A percentile compares a stretch with the other conserved stretches of the same genome.
Evolutionary conservation across 1,284 basidiomycete species (phyloP).

Genomic region (Ceratobasidium sp.): DNA sequence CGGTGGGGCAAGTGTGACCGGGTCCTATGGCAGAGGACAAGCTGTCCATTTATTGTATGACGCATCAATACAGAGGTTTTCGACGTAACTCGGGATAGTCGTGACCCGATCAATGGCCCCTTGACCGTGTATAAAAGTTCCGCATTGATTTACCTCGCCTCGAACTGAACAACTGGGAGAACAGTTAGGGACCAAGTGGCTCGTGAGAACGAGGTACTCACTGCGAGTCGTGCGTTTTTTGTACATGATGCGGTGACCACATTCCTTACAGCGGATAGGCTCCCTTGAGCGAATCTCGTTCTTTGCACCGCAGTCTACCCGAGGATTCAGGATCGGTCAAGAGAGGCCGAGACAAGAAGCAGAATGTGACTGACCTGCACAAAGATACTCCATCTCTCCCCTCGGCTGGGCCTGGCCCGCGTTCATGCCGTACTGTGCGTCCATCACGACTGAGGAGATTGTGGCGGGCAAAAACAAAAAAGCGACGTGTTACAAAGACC

Average conservation of each 20-base stretch:
- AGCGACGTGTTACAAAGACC: not conserved
- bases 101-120: constrained; percentile 25
- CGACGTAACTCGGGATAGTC: not conserved
- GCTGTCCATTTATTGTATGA: constrained; percentile 40
- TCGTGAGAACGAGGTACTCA: constrained; percentile 61
- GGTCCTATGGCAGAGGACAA: constrained; percentile 15
- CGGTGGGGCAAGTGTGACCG: constrained; percentile 33
- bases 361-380: constrained; percentile 75
- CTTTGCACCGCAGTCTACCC: constrained; percentile 89
- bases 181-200: constrained; percentile 37
- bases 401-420: constrained; percentile 29
- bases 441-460: constrained; percentile 44
- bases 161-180: constrained; percentile 81
- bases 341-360: constrained; percentile 34
- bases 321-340: constrained; percentile 37
- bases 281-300: constrained; percentile 94
- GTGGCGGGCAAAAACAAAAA: constrained; percentile 37
- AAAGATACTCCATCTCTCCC: constrained; percentile 86
- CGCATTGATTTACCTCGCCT: constrained; percentile 68
- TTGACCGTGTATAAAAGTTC: not conserved
- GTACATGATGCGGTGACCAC: constrained; percentile 99
- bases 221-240: constrained; percentile 97
- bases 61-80: constrained; percentile 29
- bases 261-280: constrained; percentile 95
- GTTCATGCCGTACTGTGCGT: constrained; percentile 31